A percentile compares a stretch with the other conserved stretches of the same genome.
Evolutionary conservation across 345 rosid species (phyloP).

Genomic region (Eucalyptus curtisii): DNA sequence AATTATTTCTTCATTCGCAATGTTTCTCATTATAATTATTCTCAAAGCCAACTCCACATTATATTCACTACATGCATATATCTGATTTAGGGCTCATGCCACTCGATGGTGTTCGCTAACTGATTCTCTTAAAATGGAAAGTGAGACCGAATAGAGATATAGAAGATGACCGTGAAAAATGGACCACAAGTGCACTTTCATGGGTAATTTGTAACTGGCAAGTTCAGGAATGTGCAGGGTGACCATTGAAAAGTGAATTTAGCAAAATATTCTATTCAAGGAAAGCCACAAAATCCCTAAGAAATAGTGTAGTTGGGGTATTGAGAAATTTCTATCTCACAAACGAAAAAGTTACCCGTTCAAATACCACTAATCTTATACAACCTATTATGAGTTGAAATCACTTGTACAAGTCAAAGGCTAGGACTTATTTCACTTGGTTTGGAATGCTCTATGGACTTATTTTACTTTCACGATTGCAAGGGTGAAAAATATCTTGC

Average conservation of each 20-base stretch:
- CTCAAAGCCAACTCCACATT: neutral
- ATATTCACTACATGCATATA: neutral
- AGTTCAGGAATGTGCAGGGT: neutral
- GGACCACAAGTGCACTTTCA: neutral
- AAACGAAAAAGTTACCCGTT: neutral
- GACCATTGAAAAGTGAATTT: neutral
- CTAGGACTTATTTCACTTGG: neutral
- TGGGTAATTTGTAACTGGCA: neutral
- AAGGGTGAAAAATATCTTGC: no score
- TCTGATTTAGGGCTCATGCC: neutral
- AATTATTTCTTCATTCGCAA: neutral
- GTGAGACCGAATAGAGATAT: neutral
- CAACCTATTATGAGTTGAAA: neutral
- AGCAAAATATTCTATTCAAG: neutral
- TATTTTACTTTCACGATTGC: neutral
- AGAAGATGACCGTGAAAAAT: fast-evolving
- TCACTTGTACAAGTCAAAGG: neutral
- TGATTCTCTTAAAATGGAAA: neutral
- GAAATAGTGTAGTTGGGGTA: neutral
- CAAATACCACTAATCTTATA: neutral
- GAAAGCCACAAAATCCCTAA: no score
- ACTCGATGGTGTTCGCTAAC: neutral
- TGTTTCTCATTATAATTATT: neutral
- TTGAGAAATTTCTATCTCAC: neutral
- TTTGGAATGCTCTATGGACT: neutral